Evolutionary conservation across 2,329 filamentous ascomycete species (phyloP).

Genomic region (Fonsecaea nubica): DNA sequence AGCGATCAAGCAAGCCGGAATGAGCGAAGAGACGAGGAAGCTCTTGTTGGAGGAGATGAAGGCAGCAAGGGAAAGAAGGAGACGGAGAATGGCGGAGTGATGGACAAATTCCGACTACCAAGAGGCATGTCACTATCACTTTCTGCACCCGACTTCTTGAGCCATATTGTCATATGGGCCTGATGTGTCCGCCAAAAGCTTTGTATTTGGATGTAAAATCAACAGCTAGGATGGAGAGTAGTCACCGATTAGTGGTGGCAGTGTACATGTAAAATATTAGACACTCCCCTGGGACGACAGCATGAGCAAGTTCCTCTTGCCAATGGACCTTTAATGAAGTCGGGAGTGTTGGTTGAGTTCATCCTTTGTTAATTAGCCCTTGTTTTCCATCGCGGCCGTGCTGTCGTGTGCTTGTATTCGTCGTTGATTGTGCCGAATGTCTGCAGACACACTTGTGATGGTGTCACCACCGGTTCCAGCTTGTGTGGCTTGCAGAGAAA

Average conservation of each 20-base stretch:
- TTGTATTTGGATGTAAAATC: neutral
- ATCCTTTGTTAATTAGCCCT: neutral
- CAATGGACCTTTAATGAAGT: neutral
- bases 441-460: too few species aligned
- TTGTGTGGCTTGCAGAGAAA: too few species aligned
- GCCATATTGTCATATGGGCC: constrained; percentile 1
- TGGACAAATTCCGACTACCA: neutral
- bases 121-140: neutral
- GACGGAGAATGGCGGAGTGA: neutral
- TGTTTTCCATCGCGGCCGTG: too few species aligned
- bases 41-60: constrained; percentile 16
- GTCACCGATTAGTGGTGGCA: neutral
- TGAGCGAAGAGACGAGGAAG: constrained; percentile 20
- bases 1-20: constrained; percentile 19
- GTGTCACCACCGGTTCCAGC: too few species aligned
- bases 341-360: neutral
- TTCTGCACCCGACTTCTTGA: neutral
- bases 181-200: neutral
- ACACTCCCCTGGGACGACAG: neutral
- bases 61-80: constrained; percentile 13
- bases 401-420: too few species aligned
- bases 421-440: too few species aligned
- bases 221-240: neutral
- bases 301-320: neutral
- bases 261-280: constrained; percentile 3